Conservation (phyloP, 2,329 filamentous ascomycete species). For the Trichoderma atrobrunneum region DNA sequence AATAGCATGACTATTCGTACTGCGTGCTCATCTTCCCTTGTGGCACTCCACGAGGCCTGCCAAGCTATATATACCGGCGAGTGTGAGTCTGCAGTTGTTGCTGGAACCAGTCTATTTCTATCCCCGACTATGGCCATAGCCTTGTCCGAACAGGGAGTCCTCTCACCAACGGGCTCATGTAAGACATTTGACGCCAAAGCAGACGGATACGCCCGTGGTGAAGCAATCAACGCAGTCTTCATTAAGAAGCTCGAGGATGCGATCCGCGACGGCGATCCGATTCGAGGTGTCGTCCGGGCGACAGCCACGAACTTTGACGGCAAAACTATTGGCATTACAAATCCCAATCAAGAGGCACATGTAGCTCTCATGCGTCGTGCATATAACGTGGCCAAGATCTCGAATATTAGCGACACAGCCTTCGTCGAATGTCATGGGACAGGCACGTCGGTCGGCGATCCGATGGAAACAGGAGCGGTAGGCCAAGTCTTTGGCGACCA, state of each 20-base stretch:
- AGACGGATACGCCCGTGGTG: slow-evolving; percentile 51
- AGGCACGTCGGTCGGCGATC: slow-evolving; percentile 39
- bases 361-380: slow-evolving; percentile 31
- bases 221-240: slow-evolving; percentile 44
- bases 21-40: slow-evolving; percentile 38
- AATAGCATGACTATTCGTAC: slow-evolving; percentile 35
- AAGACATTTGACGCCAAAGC: slow-evolving; percentile 43
- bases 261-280: slow-evolving; percentile 44
- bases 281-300: slow-evolving; percentile 39
- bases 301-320: slow-evolving; percentile 44
- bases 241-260: slow-evolving; percentile 48
- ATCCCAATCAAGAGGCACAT: slow-evolving; percentile 37
- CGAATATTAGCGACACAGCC: slow-evolving; percentile 27
- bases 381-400: slow-evolving; percentile 31
- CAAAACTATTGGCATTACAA: slow-evolving; percentile 38
- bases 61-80: slow-evolving; percentile 28
- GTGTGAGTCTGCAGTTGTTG: slow-evolving; percentile 30
- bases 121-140: slow-evolving; percentile 26
- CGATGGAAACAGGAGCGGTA: slow-evolving; percentile 36
- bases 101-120: slow-evolving; percentile 32
- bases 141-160: slow-evolving; percentile 36
- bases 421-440: slow-evolving; percentile 42
- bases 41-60: slow-evolving; percentile 38
- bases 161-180: slow-evolving; percentile 34
- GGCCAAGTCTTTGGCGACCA: slow-evolving; percentile 28